Evolutionary conservation across 1,284 basidiomycete species (phyloP).

Genomic region (Pseudomicrostroma phylloplanum): DNA sequence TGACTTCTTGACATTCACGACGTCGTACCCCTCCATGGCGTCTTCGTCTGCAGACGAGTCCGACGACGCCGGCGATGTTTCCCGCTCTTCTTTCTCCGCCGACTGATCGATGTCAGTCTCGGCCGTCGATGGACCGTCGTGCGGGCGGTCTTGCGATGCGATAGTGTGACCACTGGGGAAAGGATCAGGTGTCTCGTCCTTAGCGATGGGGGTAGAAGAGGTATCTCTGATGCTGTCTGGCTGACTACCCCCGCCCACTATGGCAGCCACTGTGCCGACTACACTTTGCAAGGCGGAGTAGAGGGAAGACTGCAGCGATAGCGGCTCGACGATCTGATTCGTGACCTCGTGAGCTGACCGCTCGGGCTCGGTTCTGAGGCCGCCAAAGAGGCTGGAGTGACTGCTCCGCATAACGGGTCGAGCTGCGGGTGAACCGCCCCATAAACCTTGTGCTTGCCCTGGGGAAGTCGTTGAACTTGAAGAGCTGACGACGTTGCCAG

Average conservation of each 20-base stretch:
- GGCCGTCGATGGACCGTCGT: no score
- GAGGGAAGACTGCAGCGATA: not conserved
- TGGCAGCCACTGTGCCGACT: not conserved
- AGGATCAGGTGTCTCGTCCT: not conserved
- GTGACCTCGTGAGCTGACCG: not conserved
- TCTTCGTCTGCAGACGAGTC: not conserved
- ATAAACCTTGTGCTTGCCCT: no score
- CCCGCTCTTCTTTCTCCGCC: not conserved
- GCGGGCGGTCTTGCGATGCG: no score
- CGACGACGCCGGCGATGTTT: not conserved
- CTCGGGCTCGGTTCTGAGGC: not conserved
- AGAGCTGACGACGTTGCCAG: not conserved
- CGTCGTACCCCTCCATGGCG: not conserved
- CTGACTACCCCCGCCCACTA: not conserved
- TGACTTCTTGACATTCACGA: not conserved
- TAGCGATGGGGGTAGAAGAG: not conserved
- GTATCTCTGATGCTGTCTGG: not conserved
- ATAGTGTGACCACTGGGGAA: no score
- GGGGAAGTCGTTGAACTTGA: not conserved
- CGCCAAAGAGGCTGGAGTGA: not conserved
- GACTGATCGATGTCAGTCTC: no score
- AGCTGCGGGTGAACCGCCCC: not conserved
- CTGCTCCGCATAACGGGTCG: not conserved
- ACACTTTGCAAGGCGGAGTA: not conserved
- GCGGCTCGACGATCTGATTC: not conserved